Evolutionary conservation across 1,284 basidiomycete species (phyloP), one percentile per base, ranked within the genome.

Genomic region (Ustilago xerochloae): DNA sequence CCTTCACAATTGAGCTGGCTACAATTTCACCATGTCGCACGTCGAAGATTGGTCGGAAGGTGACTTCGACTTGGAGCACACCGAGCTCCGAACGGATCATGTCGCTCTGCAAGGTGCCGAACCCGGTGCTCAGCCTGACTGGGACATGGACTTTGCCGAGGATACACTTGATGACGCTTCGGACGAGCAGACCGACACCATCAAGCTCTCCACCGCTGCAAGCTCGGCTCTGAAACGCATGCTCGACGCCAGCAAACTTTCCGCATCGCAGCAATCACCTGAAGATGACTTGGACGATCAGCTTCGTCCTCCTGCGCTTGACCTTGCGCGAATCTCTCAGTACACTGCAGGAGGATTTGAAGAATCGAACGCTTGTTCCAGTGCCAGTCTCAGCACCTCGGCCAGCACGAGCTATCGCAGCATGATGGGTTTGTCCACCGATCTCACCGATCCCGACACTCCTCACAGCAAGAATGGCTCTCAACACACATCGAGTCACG

Each of bases 361-460:
- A 18, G 55, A 51, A n/a, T 30, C 16, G n/a, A 33, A 47, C 3
- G 47, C 62, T 0, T 59, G 39, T 45, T 61, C 63, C 30, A 51
- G 50, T 18, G 65, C 64, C 46, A 74, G 65, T 54, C 48, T 63
- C 38, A 75, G 72, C 58, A 62, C 72, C 12, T 65, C 63, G 4
- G 63, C 66, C 22, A 75, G 72, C 60, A 75, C 72, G n/a, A 75
- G 72, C 63, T 65, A 61, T 26, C 67, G 54, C 22, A 75, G 72
- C 57, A 65, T 56, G 51, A 61, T 70, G 58, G 72, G 66, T 13
- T 59, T 75, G 20, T 77, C 75, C 33, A 77, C 75, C 36, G 75
- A 77, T 45, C 58, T 77, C 35, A 77, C 75, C 32, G 75, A 77
- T 46, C 70, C 69, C 8, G 75, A 77, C 20, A 69, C 60, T 35